Base-by-base conservation (phyloP, 2,329 filamentous ascomycete species). In the Xylariaceae sp. region DNA sequence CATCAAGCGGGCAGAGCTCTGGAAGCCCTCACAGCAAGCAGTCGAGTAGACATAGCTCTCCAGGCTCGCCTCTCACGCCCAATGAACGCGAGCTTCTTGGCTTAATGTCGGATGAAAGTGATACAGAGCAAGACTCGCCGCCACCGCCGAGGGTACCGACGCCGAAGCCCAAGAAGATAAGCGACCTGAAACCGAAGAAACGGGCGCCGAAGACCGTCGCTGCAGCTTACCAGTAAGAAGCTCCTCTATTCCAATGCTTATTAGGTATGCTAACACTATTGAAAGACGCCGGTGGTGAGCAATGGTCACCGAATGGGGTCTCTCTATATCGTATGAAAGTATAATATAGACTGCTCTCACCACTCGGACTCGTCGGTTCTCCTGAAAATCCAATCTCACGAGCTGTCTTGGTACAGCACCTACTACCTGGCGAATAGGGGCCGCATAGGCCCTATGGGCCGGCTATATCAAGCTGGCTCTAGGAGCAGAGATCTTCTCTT, bases 1-100 rank as follows among this genome's bases (percentile, higher is more conserved):
- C 40, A n/a, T 40, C 37, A n/a, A 54, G 49, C 16, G 46, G 40
- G 21, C 47, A 40, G 21, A 54, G 45, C 21, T 40, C 36, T 38
- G 40, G 37, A 25, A 52, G 47, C 36, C 40, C 33, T 12, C 17
- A 19, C n/a, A 53, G 51, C 20, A 41, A 17, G 10, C 35, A 19
- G 19, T 42, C 37, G 12, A 53, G 50, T 23, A 52, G 42, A 27
- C 50, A 45, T 25, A 48, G 46, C 27, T 55, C 44, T 6, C 22
- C 41, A 5, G 56, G 45, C 20, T 64, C 62, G n/a, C 55, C 60
- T 7, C 51, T 64, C 17, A 62, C 61, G 21, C 53, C 57, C 11
- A 60, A 54, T 22, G 61, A 63, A 20, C 55, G 56, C 10, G 60
- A 60, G 47, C 43, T 64, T n/a, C 54, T 64, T 32, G 61, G 62